Base-by-base conservation (phyloP, 257 asterid genomes). In the Solanum sejunctum region DNA sequence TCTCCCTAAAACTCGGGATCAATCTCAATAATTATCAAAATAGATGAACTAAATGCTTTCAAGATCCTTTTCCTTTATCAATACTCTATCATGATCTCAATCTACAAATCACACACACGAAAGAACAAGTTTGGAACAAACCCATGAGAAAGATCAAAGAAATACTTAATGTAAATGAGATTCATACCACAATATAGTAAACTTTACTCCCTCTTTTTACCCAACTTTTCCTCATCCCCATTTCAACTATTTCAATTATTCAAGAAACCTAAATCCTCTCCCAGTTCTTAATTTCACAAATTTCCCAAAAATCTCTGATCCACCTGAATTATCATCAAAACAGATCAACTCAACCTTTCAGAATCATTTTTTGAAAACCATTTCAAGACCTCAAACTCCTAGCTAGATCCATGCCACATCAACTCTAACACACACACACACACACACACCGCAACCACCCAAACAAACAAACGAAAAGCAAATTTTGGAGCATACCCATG, bases 121-220 rank as follows among this genome's bases (percentile, higher is more conserved):
- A 11, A 32, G 7, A 26, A 8, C 16, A n/a, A 81, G 39, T 17
- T 69, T 8, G 16, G 54, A 80, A 54, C 17, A 70, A 45, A 12
- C 16, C 57, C 41, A 23, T 47, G 61, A 80, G 36, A 2, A 5
- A 5, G 16, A 0, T 70, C 23, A 41, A 70, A 5, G 26, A 18
- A 70, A 41, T 70, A 70, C 52, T 41, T 18, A 10, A 71, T 2
- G 97, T 92, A 45, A 97, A 60, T 10, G 67, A 60, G 67, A 60
- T n/a, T 60, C 36, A 11, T 10, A n/a, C 21, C 67, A 60, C 32
- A 60, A 60, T n/a, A 15, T 1, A 0, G 67, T 60, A 60, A 60
- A 60, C 67, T 21, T n/a, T 21, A 60, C 39, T 1, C 17, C 39
- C 17, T 23, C 15, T 23, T 61, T 23, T 12, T 61, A 21, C 11